Base-by-base conservation (phyloP, 2,329 filamentous ascomycete species). In the Xylariales sp. region DNA sequence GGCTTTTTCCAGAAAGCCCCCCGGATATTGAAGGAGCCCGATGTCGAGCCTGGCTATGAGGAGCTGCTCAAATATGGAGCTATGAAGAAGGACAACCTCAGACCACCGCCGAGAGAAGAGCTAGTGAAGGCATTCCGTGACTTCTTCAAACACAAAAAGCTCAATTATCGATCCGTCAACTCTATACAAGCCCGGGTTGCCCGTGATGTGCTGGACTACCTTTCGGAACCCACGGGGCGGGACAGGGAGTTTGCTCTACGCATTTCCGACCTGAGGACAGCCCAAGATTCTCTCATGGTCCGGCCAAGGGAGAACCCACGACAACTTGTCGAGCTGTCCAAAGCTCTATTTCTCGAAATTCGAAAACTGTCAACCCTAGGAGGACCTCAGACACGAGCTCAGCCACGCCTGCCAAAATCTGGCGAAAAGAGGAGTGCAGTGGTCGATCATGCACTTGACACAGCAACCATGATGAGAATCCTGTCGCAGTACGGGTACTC, bases 11-110 rank as follows among this genome's bases (percentile, higher is more conserved):
- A 70, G 47, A 79, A 80, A 52, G 66, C 78, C 3, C 73, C 79
- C 14, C 71, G 78, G 44, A 67, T 75, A 43, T 63, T 81, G 31
- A 82, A 80, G 58, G 70, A 78, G 16, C 70, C 81, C 38, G 73
- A 81, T 52, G 68, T 82, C 46, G 85, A 81, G 54, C 84, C 79
- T 1, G 89, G 88, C 40, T 77, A 89, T 54, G 78, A 80, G 49
- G 76, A 74, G 12, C 78, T 95, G 66, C 75, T 86, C 53, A 76
- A 86, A 44, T 76, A 88, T 59, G 69, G 76, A 39, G 77, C 78
- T 50, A 76, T 79, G 46, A 66, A 82, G 50, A 71, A 76, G 38
- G 74, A 86, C 42, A 73, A 76, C 38, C 69, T 81, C 25, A 77
- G 88, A 24, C 75, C 79, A 8, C 88, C 87, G 12, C 62, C 76